Percentiles rank a stretch among this genome's conserved stretches.
Conservation (phyloP, 1,139 yeast genomes). For the Yamadazyma mexicana region DNA sequence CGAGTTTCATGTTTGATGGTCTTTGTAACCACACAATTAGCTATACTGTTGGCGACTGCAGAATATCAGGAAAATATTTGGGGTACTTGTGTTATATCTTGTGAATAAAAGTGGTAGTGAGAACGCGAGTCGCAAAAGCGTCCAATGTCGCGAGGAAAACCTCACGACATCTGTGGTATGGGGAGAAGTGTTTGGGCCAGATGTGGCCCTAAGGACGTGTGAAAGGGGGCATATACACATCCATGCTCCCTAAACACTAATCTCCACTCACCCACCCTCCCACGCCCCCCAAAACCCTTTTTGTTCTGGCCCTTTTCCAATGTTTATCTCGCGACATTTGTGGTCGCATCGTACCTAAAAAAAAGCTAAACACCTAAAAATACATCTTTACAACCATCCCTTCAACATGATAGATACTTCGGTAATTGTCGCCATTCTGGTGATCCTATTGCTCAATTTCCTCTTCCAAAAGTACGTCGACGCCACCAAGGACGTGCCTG, state of each 20-base stretch:
- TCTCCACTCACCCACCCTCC: too few species aligned
- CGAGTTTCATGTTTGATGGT: conserved; percentile 4
- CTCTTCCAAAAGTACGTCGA: conserved; percentile 25
- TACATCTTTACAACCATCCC: not conserved
- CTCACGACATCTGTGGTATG: not conserved
- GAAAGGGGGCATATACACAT: too few species aligned
- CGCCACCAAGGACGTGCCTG: conserved; percentile 50
- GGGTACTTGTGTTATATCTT: not conserved
- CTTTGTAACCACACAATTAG: too few species aligned
- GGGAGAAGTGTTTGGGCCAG: too few species aligned
- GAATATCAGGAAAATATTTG: not conserved
- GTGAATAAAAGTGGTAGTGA: not conserved
- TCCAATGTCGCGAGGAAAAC: not conserved
- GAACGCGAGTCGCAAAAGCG: not conserved
- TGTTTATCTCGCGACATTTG: too few species aligned
- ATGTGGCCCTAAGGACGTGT: too few species aligned
- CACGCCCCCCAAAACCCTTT: too few species aligned
- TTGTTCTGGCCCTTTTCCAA: too few species aligned
- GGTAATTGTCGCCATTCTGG: conserved; percentile 19
- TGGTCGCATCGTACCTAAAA: not conserved
- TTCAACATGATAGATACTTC: conserved; percentile 10
- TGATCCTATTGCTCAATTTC: conserved; percentile 20
- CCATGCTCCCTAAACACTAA: too few species aligned
- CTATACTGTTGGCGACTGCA: too few species aligned
- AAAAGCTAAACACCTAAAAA: not conserved